Evolutionary conservation across 75 land plant species (phyloP).

Genomic region (Ceratopteris richardii): DNA sequence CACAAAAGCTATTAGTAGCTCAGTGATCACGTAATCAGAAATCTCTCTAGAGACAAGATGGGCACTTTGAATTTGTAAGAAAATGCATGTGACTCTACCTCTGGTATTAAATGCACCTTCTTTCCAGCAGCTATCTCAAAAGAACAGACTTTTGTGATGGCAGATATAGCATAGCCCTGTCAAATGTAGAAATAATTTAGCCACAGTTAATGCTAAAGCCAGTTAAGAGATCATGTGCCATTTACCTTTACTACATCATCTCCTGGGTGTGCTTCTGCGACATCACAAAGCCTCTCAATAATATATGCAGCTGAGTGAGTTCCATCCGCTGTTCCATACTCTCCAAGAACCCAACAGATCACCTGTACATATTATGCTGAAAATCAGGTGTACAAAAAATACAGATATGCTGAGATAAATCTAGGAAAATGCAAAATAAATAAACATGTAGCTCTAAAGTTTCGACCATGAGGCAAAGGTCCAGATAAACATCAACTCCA

Average conservation of each 20-base stretch:
- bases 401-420: too few relatives aligned
- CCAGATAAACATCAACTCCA: too few relatives aligned
- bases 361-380: constrained; percentile 36
- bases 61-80: too few relatives aligned
- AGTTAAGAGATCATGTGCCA: too few relatives aligned
- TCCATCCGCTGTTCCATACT: constrained; percentile 97
- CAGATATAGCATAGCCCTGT: constrained; percentile 90
- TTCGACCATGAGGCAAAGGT: too few relatives aligned
- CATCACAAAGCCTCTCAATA: constrained; percentile 88
- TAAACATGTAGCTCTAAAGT: too few relatives aligned
- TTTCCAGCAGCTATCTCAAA: constrained; percentile 84
- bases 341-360: constrained; percentile 97
- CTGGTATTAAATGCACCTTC: constrained; percentile 70
- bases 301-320: constrained; percentile 81
- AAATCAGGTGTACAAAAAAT: too few relatives aligned
- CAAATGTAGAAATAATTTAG: constrained; percentile 5
- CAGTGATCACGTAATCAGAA: too few relatives aligned
- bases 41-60: too few relatives aligned
- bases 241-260: constrained; percentile 79
- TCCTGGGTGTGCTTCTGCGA: constrained; percentile 77
- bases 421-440: too few relatives aligned
- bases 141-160: constrained; percentile 77
- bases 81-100: too few relatives aligned
- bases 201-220: neutral
- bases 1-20: too few relatives aligned